Evolutionary conservation across 2,329 filamentous ascomycete species (phyloP), one percentile per base, ranked within the genome.

Genomic region (Pseudocercospora fijiensis): DNA sequence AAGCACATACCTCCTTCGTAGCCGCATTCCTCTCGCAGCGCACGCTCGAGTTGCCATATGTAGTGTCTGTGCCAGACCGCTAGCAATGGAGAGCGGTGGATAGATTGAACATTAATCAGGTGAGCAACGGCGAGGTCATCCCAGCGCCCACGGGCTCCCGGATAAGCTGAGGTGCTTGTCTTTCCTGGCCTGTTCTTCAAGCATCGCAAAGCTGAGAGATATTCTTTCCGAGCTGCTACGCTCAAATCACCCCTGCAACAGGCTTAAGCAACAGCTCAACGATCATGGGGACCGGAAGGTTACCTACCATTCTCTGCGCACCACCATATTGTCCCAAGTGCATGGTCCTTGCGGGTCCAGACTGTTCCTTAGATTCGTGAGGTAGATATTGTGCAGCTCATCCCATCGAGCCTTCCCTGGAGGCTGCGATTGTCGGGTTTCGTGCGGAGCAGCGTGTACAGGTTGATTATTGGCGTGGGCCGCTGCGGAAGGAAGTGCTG

Each of bases 1-100:
- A 24, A 9, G 11, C 77, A 75, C 76, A 26, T 33, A 62, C 64
- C 59, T 27, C 45, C 16, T 16, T 22, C 16, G 33, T 64, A 62
- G 16, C 59, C 59, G 33, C 63, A 65, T 47, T 67, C 66, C 16
- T 67, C 77, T 76, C 56, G 77, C 57, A 55, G 76, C 63, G 73
- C 79, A 77, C 58, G 66, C 58, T 67, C 63, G 61, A 70, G 66
- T 73, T 69, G 8, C 74, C 59, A 37, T 43, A 37, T 27, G 49
- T 58, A 62, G 47, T 70, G 60, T 61, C 64, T 55, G 37, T 65
- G 62, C 65, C 57, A 68, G 13, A 63, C 27, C 2, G 56, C 56
- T 9, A 65, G 64, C 64, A 47, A 60, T 5, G 65, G 65, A 16
- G 65, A 65, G 24, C 63, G 63, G 30, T 67, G 63, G 9, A 70